Evolutionary conservation across 2,329 filamentous ascomycete genomes (phyloP).

Genomic region (Amesomyces nigricolor): DNA sequence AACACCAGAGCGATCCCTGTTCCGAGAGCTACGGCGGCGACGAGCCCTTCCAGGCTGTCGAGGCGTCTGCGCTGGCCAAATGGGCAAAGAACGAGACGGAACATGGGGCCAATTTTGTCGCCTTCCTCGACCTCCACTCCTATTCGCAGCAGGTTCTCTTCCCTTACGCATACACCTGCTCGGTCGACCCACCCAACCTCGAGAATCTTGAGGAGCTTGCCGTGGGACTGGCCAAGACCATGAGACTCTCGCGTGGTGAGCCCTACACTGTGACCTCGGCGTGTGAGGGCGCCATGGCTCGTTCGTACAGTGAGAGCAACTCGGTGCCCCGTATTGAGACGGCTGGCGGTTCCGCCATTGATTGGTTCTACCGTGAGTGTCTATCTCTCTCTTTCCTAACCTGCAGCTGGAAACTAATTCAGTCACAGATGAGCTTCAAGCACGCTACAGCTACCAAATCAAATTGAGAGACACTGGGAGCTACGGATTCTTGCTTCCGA

Average conservation of each 20-base stretch:
- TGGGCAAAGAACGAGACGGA: constrained; percentile 79
- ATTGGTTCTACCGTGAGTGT: constrained; percentile 74
- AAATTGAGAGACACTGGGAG: constrained; percentile 90
- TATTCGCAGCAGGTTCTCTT: constrained; percentile 95
- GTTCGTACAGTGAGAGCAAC: constrained; percentile 26
- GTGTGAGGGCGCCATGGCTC: constrained; percentile 68
- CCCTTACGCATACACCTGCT: constrained; percentile 84
- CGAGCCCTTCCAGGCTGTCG: constrained; percentile 73
- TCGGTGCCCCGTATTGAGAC: constrained; percentile 55
- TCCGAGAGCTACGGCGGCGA: constrained; percentile 86
- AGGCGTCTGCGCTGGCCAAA: constrained; percentile 66
- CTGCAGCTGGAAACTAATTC: constrained; percentile 9
- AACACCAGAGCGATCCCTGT: constrained; percentile 70
- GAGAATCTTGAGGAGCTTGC: constrained; percentile 91
- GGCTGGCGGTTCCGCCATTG: constrained; percentile 78
- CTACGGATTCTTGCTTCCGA: constrained; percentile 88
- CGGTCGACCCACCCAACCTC: constrained; percentile 68
- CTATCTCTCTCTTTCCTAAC: background rate
- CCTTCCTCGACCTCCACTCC: constrained; percentile 83
- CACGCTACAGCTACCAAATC: constrained; percentile 85
- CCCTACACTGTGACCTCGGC: constrained; percentile 74
- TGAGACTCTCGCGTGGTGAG: constrained; percentile 72
- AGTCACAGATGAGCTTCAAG: constrained; percentile 58
- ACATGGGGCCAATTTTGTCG: constrained; percentile 70
- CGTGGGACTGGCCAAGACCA: constrained; percentile 80